Evolutionary conservation across 129 eudicot genomes (phyloP).

Genomic region (Escallonia rubra): DNA sequence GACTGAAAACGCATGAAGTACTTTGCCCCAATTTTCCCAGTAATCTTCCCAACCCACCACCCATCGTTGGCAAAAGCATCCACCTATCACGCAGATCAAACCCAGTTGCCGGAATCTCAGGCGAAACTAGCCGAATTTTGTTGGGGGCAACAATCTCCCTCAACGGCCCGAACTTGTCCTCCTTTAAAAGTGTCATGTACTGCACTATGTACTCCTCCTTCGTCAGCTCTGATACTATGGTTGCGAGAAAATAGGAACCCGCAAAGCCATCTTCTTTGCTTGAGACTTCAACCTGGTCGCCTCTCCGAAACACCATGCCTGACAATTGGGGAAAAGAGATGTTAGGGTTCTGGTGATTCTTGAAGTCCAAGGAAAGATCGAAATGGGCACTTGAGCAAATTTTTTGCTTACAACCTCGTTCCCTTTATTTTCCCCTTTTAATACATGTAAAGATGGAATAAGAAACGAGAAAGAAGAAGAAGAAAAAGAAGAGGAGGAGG

Average conservation of each 20-base stretch:
- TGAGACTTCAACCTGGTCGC: constrained; percentile 35
- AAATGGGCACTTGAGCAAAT: too few relatives aligned
- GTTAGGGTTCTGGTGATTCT: too few relatives aligned
- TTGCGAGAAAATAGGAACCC: constrained; percentile 43
- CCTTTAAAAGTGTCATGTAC: constrained; percentile 20
- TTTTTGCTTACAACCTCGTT: too few relatives aligned
- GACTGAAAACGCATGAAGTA: constrained; percentile 33
- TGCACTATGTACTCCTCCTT: too few relatives aligned
- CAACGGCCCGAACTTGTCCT: constrained; percentile 28
- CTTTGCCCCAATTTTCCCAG: constrained; percentile 2
- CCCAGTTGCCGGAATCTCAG: constrained; percentile 10
- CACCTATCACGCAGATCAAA: constrained; percentile 26
- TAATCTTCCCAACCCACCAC: constrained; percentile 20
- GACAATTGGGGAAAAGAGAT: too few relatives aligned
- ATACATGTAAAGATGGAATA: too few relatives aligned
- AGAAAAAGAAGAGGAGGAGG: too few relatives aligned
- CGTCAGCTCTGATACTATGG: constrained; percentile 16
- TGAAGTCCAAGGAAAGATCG: too few relatives aligned
- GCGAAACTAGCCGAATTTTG: constrained; percentile 42
- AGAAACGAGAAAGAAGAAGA: too few relatives aligned
- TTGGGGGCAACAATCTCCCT: constrained; percentile 28
- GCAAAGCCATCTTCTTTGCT: constrained; percentile 37
- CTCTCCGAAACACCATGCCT: constrained; percentile 25
- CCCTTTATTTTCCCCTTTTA: too few relatives aligned
- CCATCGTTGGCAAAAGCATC: constrained; percentile 32